phyloP scores from a whole-genome alignment of 1,284 basidiomycete species.

The Trichosporon coremiiforme region DNA sequence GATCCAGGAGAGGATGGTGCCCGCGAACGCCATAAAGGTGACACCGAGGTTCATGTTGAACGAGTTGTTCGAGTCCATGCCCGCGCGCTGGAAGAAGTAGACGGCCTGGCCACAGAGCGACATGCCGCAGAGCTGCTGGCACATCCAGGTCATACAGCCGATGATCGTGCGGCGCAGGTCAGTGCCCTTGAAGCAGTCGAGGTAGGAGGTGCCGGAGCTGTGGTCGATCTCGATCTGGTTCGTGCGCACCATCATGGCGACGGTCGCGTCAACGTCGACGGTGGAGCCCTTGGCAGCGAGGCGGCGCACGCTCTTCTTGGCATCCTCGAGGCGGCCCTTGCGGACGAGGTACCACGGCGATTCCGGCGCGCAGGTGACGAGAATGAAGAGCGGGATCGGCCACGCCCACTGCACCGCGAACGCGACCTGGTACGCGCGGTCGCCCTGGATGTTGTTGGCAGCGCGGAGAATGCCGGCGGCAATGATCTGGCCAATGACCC shows the following conservation, averaged over 20 bases:
- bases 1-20: slow-evolving; percentile 55
- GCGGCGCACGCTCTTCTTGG: slow-evolving; percentile 31
- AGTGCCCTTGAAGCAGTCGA: slow-evolving; percentile 41
- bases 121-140: slow-evolving; percentile 37
- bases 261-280: slow-evolving; percentile 38
- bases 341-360: slow-evolving; percentile 43
- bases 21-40: slow-evolving; percentile 53
- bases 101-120: slow-evolving; percentile 31
- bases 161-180: slow-evolving; percentile 35
- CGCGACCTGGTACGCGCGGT: slow-evolving; percentile 53
- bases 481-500: slow-evolving; percentile 55
- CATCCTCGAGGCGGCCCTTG: slow-evolving; percentile 35
- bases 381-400: slow-evolving; percentile 42
- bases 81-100: slow-evolving; percentile 39
- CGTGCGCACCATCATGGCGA: slow-evolving; percentile 44
- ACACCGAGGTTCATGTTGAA: slow-evolving; percentile 48
- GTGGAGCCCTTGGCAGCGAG: slow-evolving; percentile 30
- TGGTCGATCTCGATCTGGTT: slow-evolving; percentile 40
- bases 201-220: slow-evolving; percentile 32
- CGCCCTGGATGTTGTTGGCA: slow-evolving; percentile 22
- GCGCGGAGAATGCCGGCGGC: slow-evolving; percentile 35
- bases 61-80: slow-evolving; percentile 20
- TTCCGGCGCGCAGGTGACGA: slow-evolving; percentile 36
- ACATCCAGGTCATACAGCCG: slow-evolving; percentile 25
- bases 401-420: slow-evolving; percentile 57